Percentiles rank a stretch among this genome's conserved stretches.
Conservation (phyloP, 371 early-diverging fungal species). For the Circinella umbellata region DNA sequence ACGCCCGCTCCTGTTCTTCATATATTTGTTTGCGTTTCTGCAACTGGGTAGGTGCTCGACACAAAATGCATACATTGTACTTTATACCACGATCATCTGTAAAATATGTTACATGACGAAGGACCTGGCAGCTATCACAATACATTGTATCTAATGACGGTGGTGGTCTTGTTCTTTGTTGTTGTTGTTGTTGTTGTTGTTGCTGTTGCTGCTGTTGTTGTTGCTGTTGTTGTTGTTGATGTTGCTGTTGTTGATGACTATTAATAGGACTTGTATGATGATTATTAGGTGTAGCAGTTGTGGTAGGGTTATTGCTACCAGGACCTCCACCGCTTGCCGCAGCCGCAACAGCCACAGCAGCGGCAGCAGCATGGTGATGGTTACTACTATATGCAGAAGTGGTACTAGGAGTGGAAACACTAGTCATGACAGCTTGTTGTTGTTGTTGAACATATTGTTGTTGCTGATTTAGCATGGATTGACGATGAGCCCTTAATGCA, state of each 20-base stretch:
- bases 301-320: conserved; percentile 13
- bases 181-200: conserved; percentile 9
- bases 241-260: conserved; percentile 7
- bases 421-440: conserved; percentile 15
- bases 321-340: conserved; percentile 12
- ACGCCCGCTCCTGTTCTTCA: conserved; percentile 20
- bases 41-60: conserved; percentile 15
- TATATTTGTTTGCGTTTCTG: conserved; percentile 22
- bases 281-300: background rate
- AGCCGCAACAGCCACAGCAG: conserved; percentile 19
- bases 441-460: conserved; percentile 22
- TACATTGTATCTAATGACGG: conserved; percentile 3
- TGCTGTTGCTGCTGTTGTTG: conserved; percentile 8
- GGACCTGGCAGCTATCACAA: conserved; percentile 15
- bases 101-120: conserved; percentile 19
- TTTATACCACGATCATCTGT: conserved; percentile 20
- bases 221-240: conserved; percentile 11
- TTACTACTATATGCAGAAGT: conserved; percentile 13
- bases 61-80: conserved; percentile 19
- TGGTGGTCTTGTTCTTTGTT: conserved; percentile 9
- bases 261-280: conserved; percentile 3
- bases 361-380: conserved; percentile 19
- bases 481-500: conserved; percentile 21
- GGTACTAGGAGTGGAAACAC: conserved; percentile 11
- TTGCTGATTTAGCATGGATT: conserved; percentile 15